Base-by-base conservation (phyloP, 108 stramenopile genomes). In the Stephanodiscus triporus region DNA sequence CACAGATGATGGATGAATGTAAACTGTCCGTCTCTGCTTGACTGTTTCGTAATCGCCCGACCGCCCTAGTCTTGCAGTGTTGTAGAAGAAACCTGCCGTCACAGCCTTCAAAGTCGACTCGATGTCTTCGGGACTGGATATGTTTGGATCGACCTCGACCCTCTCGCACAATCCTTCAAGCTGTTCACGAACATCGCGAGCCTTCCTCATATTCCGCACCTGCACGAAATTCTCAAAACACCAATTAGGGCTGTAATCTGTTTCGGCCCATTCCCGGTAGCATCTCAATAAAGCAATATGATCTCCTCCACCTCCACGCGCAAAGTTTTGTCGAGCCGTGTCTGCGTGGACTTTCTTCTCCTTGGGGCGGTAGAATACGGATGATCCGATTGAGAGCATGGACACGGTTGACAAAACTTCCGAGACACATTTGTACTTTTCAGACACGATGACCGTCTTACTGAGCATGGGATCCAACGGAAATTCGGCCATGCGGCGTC, bases 141-240 rank as follows among this genome's bases (percentile, higher is more conserved):
- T 78, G 16, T 70, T 81, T 14, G 74, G 75, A 65, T 98, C 97
- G 30, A 99, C 91, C 84, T 99, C 99, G 11, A 99, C 98, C 57
- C 99, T 82, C 61, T 99, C 99, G 78, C 98, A 98, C 20, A 99
- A 87, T 23, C 95, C 95, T 72, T 95, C 96, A 29, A 99, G 87
- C 80, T 99, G 99, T 68, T 99, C 98, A 22, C 98, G 93, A 55
- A 99, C 94, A 64, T 99, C 99, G 22, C 98, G 78, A 14, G 99
- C 99, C 57, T 95, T 88, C 61, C 89, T 88, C 61, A 99, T 95
- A 77, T 86, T 95, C 27, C 89, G 85, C 7, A 97, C 91, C 76
- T 99, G 99, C 7, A 99, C 94, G 69, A 88, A 99, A 70, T 99
- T 99, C 66, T 99, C 99, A 78, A 96, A 96, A 83, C 99, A 99